A percentile compares a stretch with the other conserved stretches of the same genome.
Conservation (phyloP, 2,329 filamentous ascomycete species). For the Trichophyton simii region DNA sequence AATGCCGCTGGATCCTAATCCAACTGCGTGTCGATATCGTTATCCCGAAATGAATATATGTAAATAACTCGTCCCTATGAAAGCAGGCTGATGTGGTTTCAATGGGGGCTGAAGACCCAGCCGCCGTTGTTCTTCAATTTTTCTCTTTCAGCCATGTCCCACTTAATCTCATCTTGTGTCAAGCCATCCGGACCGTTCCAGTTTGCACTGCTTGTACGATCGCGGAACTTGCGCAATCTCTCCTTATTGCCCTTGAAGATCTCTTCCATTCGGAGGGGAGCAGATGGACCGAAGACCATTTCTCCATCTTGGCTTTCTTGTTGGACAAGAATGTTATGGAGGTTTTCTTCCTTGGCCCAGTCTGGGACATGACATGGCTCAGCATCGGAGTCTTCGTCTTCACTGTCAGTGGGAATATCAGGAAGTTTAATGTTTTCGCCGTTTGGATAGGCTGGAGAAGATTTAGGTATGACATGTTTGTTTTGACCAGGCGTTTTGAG, state of each 20-base stretch:
- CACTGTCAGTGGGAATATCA: slow-evolving; percentile 89
- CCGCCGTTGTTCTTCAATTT: slow-evolving; percentile 69
- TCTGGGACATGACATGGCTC: slow-evolving; percentile 54
- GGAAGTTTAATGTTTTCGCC: slow-evolving; percentile 85
- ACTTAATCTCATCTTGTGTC: slow-evolving; percentile 75
- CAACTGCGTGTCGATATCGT: not conserved
- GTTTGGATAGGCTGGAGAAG: slow-evolving; percentile 75
- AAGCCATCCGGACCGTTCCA: slow-evolving; percentile 74
- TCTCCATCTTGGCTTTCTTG: slow-evolving; percentile 68
- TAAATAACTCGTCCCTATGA: not conserved
- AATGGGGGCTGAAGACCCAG: slow-evolving; percentile 49
- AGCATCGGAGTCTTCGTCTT: slow-evolving; percentile 62
- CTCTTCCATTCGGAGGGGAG: slow-evolving; percentile 85
- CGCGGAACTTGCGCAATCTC: slow-evolving; percentile 72
- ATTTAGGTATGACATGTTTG: slow-evolving; percentile 38
- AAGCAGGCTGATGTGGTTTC: not conserved
- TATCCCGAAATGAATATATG: not conserved
- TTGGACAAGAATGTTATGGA: slow-evolving; percentile 59
- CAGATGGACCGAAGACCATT: slow-evolving; percentile 82
- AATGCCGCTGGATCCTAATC: not conserved
- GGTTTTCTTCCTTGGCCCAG: slow-evolving; percentile 81
- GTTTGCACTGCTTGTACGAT: slow-evolving; percentile 85
- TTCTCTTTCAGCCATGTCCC: slow-evolving; percentile 67
- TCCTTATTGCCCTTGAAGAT: slow-evolving; percentile 87
- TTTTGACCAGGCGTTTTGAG: slow-evolving; percentile 20